Evolutionary conservation across 2,329 filamentous ascomycete species (phyloP).

Genomic region (Talaromyces funiculosus): DNA sequence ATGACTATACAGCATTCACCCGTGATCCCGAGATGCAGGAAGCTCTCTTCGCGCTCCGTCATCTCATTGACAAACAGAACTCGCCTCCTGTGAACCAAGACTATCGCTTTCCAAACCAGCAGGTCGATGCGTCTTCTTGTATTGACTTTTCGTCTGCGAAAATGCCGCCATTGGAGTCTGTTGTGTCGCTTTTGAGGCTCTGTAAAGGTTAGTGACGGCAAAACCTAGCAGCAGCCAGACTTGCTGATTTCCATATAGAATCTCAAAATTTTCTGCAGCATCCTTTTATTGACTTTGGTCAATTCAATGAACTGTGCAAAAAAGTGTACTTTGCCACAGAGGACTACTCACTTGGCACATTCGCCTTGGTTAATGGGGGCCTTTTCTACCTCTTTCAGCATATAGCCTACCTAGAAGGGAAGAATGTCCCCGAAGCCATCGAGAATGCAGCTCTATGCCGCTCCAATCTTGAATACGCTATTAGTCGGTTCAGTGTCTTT

Average conservation of each 20-base stretch:
- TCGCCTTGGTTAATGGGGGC: constrained; percentile 35
- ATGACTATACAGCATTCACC: constrained; percentile 26
- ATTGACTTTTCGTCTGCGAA: constrained; percentile 30
- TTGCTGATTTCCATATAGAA: constrained; percentile 15
- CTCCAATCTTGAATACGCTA: constrained; percentile 41
- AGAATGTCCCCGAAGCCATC: constrained; percentile 21
- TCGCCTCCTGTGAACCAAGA: constrained; percentile 23
- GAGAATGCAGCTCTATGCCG: constrained; percentile 33
- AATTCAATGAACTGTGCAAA: constrained; percentile 36
- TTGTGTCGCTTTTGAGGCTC: constrained; percentile 28
- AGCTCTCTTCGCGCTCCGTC: constrained; percentile 34
- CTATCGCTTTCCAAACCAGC: constrained; percentile 22
- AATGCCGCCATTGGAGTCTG: constrained; percentile 33
- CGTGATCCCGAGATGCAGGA: constrained; percentile 35
- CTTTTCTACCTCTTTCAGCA: constrained; percentile 35
- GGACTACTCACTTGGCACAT: constrained; percentile 36
- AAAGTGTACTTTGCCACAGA: constrained; percentile 41
- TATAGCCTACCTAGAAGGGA: constrained; percentile 16
- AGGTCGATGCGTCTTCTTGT: constrained; percentile 19
- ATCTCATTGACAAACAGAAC: constrained; percentile 34
- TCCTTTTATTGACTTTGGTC: constrained; percentile 29
- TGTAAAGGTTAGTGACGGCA: constrained; percentile 28
- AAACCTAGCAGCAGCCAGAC: background rate
- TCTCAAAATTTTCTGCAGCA: constrained; percentile 24
- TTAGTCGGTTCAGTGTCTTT: constrained; percentile 50